Conservation (phyloP, 805 yeast genomes). For the Zygoascus bituminiphila region DNA sequence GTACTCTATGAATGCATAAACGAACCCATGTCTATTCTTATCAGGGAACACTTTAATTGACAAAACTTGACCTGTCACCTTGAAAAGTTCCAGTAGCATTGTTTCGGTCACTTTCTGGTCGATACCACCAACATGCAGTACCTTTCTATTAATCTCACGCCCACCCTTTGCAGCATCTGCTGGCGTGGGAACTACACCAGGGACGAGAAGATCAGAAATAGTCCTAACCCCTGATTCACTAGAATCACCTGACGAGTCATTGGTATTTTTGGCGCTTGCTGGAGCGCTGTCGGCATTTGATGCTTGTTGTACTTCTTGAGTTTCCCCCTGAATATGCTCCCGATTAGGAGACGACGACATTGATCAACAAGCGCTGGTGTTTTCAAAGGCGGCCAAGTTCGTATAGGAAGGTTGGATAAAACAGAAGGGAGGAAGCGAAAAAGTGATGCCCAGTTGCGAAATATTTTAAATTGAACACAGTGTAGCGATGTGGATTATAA, state of each 20-base stretch:
- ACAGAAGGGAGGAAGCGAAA: too few species aligned
- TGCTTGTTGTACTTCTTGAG: background rate
- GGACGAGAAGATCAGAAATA: background rate
- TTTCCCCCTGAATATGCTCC: background rate
- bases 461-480: too few species aligned
- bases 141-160: conserved; percentile 64
- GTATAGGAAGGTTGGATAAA: too few species aligned
- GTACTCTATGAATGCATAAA: conserved; percentile 80
- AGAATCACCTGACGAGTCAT: background rate
- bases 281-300: background rate
- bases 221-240: background rate
- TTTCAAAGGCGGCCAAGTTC: too few species aligned
- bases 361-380: background rate
- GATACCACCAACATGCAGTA: conserved; percentile 69
- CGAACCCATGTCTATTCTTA: conserved; percentile 59
- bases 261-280: background rate
- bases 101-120: conserved; percentile 60
- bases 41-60: conserved; percentile 67
- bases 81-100: conserved; percentile 49
- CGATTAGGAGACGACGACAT: background rate
- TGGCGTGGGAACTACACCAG: conserved; percentile 5
- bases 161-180: conserved; percentile 67
- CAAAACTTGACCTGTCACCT: conserved; percentile 32
- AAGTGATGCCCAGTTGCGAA: too few species aligned
- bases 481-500: too few species aligned